Conservation (phyloP, 2,329 filamentous ascomycete genomes). For the Cladophialophora yegresii region DNA sequence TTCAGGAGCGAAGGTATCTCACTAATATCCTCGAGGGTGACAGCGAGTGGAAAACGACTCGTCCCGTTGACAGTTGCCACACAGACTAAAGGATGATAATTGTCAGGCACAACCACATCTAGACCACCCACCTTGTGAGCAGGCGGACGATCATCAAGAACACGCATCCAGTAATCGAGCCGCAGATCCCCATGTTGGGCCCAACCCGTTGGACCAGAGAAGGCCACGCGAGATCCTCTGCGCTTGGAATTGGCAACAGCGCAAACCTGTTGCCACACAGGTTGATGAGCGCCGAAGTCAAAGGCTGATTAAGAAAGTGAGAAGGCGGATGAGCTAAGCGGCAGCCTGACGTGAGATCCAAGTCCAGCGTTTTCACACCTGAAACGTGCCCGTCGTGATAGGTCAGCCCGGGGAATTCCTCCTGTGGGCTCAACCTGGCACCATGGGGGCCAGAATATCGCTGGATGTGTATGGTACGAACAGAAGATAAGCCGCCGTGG, state of each 20-base stretch:
- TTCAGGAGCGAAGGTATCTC: slow-evolving; percentile 1
- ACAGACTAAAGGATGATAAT: slow-evolving; percentile 5
- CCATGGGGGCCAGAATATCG: slow-evolving; percentile 6
- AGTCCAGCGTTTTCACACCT: background rate
- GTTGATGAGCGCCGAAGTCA: background rate
- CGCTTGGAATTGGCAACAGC: background rate
- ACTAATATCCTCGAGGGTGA: slow-evolving; percentile 5
- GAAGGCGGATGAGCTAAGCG: slow-evolving; percentile 10
- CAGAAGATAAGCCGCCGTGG: slow-evolving; percentile 1
- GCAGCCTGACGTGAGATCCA: slow-evolving; percentile 15
- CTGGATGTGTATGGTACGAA: background rate
- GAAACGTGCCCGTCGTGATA: slow-evolving; percentile 6
- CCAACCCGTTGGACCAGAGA: background rate
- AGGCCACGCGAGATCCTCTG: background rate
- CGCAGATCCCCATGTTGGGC: slow-evolving; percentile 3
- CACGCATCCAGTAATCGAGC: slow-evolving; percentile 5
- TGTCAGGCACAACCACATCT: slow-evolving; percentile 7
- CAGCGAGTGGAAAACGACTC: background rate
- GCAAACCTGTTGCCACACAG: background rate
- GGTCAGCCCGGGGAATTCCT: slow-evolving; percentile 8
- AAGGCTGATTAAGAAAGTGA: slow-evolving; percentile 13
- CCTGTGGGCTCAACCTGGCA: background rate
- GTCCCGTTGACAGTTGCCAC: background rate
- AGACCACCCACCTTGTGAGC: slow-evolving; percentile 5
- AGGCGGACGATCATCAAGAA: slow-evolving; percentile 4